phyloP scores from a whole-genome alignment of 1,139 yeast species.

The Schwanniomyces etchellsii region DNA sequence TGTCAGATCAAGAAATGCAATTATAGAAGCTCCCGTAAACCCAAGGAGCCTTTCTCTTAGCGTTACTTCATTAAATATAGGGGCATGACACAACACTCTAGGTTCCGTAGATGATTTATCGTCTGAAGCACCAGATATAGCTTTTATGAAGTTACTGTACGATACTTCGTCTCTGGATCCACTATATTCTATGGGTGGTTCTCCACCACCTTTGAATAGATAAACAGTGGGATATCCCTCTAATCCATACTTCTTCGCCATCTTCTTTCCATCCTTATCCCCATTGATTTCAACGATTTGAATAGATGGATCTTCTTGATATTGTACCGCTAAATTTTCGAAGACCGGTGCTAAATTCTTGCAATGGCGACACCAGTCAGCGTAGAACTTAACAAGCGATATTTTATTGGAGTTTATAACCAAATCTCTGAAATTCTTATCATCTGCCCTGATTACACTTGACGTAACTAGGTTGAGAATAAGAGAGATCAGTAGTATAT shows the following conservation, averaged over 20 bases:
- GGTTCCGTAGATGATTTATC: slow-evolving; percentile 7
- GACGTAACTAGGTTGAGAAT: too few relatives aligned
- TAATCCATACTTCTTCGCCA: slow-evolving; percentile 50
- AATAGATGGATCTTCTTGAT: slow-evolving; percentile 38
- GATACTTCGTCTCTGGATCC: slow-evolving; percentile 44
- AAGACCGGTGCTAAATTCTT: slow-evolving; percentile 59
- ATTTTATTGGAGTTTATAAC: slow-evolving; percentile 54
- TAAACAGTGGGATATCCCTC: slow-evolving; percentile 64
- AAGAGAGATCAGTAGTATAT: too few relatives aligned
- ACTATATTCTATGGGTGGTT: slow-evolving; percentile 39
- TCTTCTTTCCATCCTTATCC: slow-evolving; percentile 51
- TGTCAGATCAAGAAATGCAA: slow-evolving; percentile 32
- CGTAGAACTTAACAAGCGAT: slow-evolving; percentile 69
- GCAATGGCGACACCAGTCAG: slow-evolving; percentile 82
- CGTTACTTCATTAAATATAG: neutral
- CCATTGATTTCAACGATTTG: slow-evolving; percentile 63
- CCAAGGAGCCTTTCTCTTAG: too few relatives aligned
- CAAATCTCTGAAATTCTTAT: slow-evolving; percentile 47
- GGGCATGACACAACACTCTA: neutral
- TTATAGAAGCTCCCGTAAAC: slow-evolving; percentile 19
- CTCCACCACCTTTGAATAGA: slow-evolving; percentile 47
- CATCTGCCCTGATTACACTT: slow-evolving; percentile 24
- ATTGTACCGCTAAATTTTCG: slow-evolving; percentile 52
- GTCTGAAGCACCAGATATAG: slow-evolving; percentile 23
- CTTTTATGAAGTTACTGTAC: slow-evolving; percentile 43